A percentile compares a stretch with the other conserved stretches of the same genome.
Evolutionary conservation across 768 basidiomycete genomes (phyloP).

Genomic region (Leccinum disarticulatum): DNA sequence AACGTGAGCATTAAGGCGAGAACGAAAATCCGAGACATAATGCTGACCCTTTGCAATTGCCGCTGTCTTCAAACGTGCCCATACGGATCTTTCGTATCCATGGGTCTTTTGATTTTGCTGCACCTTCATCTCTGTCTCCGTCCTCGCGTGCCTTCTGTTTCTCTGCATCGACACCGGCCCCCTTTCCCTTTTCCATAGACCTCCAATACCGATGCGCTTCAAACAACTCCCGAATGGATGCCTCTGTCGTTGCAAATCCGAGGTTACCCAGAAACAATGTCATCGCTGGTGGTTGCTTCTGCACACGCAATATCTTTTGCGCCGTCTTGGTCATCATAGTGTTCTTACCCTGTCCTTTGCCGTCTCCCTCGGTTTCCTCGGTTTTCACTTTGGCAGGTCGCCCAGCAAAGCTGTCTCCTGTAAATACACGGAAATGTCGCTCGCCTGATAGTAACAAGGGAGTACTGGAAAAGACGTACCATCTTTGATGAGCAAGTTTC

Average conservation of each 20-base stretch:
- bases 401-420: conserved; percentile 75
- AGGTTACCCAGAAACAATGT: conserved; percentile 94
- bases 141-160: conserved; percentile 15
- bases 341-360: conserved; percentile 22
- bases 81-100: conserved; percentile 85
- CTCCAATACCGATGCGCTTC: conserved; percentile 52
- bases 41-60: conserved; percentile 88
- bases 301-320: conserved; percentile 71
- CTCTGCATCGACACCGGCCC: conserved; percentile 32
- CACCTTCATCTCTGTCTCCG: not conserved
- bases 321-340: conserved; percentile 54
- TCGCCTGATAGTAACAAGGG: not conserved
- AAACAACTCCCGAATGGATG: conserved; percentile 69
- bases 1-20: not conserved
- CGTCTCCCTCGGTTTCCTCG: conserved; percentile 31
- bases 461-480: conserved; percentile 43
- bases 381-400: conserved; percentile 50
- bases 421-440: not conserved
- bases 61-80: conserved; percentile 96
- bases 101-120: conserved; percentile 30
- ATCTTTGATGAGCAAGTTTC: conserved; percentile 91
- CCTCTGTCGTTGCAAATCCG: conserved; percentile 85
- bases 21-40: conserved; percentile 21
- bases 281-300: conserved; percentile 81
- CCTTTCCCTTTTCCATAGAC: conserved; percentile 34